Base-by-base conservation (phyloP, 495 filamentous ascomycete species). In the Schizothecium vesticola region DNA sequence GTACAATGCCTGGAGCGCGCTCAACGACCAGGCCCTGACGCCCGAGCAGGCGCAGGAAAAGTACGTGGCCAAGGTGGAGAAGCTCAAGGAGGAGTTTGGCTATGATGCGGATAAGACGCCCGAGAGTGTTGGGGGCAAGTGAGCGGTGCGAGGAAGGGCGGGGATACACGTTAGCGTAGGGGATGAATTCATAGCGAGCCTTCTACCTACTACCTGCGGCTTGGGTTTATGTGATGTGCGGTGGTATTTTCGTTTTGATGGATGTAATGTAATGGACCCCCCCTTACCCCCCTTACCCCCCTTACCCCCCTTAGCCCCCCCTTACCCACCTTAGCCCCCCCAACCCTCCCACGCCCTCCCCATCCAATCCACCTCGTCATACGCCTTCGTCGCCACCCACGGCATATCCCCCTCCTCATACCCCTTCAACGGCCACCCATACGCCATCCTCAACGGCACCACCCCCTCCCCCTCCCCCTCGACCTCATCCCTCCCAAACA, bases 361-460 rank as follows among this genome's bases (percentile, higher is more conserved):
- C 72, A 81, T 84, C 84, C 89, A 89, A 77, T 97, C 93, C 7
- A 86, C 86, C 73, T 88, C 86, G 3, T 67, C 70, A 74, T 93
- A 84, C 19, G 65, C 78, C 74, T 79, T 77, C n/a, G 86, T 90
- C 4, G 91, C 89, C 67, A 88, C 92, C 94, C 94, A 97, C 10
- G 93, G 93, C 26, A 82, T 80, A 69, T 96, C 92, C 6, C 78
- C 76, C 7, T 75, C 61, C 0, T 67, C 79, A 73, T 97, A 97
- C 24, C 80, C 81, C 31, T 85, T 83, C 23, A 96, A 76, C 0
- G 94, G 94, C 3, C 96, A 78, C 75, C 88, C 88, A 80, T 97
- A 97, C 26, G 94, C 91, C 84, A 97, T 89, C 12, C 93, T 83
- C 55, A 94, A 81, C 0, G 90, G 90, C 21, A 96, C 86, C 0